A percentile compares a stretch with the other conserved stretches of the same genome.
Conservation (phyloP, 2,329 filamentous ascomycete genomes). For the Fusarium oligoseptatum region DNA sequence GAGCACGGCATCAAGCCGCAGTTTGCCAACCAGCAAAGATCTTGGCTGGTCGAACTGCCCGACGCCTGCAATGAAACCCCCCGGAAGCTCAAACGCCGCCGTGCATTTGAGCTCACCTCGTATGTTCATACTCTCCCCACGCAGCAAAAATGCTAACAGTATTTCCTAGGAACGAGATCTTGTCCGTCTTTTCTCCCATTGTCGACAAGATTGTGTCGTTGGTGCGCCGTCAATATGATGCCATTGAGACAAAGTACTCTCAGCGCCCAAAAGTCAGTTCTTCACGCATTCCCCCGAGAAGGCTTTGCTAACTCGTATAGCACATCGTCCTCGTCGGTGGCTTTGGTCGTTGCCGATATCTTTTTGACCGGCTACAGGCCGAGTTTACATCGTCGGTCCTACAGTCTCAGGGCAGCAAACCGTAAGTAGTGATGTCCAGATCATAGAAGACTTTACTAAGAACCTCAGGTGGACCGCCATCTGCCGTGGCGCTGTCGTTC, state of each 20-base stretch:
- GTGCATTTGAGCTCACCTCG: constrained; percentile 13
- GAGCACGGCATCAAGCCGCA: constrained; percentile 49
- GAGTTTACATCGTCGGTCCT: constrained; percentile 41
- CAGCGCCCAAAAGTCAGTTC: constrained; percentile 45
- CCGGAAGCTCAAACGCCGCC: constrained; percentile 9
- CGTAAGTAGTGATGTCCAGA: constrained; percentile 46
- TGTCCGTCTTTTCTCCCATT: constrained; percentile 41
- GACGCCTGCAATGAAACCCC: background rate
- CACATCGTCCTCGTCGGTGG: constrained; percentile 57
- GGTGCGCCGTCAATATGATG: constrained; percentile 41
- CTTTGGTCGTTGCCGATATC: constrained; percentile 51
- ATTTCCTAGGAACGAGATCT: constrained; percentile 37
- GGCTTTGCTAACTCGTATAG: constrained; percentile 35
- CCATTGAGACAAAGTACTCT: constrained; percentile 27
- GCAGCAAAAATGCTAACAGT: background rate
- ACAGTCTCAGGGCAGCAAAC: constrained; percentile 47
- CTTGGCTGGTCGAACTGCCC: constrained; percentile 38
- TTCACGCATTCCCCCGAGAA: background rate
- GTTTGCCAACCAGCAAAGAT: constrained; percentile 30
- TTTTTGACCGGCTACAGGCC: constrained; percentile 40
- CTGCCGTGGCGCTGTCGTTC: constrained; percentile 51
- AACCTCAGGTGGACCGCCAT: constrained; percentile 52
- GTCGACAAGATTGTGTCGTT: constrained; percentile 37
- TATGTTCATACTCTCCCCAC: background rate
- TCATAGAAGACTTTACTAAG: background rate